Conservation (phyloP, 208 protist genomes). For the Hexamita inflata region DNA sequence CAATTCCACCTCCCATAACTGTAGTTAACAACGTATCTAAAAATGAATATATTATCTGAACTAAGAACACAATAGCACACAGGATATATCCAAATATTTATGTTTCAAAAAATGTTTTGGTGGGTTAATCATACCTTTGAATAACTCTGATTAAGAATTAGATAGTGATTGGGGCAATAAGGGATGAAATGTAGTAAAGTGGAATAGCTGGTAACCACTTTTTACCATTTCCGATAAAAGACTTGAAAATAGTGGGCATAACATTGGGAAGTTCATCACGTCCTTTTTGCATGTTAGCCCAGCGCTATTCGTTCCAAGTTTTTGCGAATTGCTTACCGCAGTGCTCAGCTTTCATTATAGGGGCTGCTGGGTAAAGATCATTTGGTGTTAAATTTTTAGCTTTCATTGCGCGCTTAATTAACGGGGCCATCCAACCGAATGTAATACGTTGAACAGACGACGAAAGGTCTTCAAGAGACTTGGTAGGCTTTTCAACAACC, state of each 20-base stretch:
- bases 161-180: not conserved
- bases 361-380: not conserved
- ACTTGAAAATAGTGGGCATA: not conserved
- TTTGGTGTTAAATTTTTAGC: not conserved
- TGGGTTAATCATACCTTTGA: not conserved
- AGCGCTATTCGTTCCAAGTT: not conserved
- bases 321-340: not conserved
- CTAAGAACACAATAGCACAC: not conserved
- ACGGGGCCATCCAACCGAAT: not conserved
- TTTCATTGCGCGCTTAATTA: not conserved
- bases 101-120: too few relatives aligned
- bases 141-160: not conserved
- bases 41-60: not conserved
- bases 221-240: not conserved
- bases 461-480: not conserved
- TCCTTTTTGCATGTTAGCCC: not conserved
- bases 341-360: not conserved
- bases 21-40: not conserved
- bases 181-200: not conserved
- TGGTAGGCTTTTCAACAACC: not conserved
- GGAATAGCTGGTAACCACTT: not conserved
- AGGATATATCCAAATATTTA: not conserved
- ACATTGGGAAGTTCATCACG: not conserved
- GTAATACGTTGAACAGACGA: not conserved
- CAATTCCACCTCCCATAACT: too few relatives aligned